Base-by-base conservation (phyloP, 768 basidiomycete species). In the Leccinum olivaceopallidum region DNA sequence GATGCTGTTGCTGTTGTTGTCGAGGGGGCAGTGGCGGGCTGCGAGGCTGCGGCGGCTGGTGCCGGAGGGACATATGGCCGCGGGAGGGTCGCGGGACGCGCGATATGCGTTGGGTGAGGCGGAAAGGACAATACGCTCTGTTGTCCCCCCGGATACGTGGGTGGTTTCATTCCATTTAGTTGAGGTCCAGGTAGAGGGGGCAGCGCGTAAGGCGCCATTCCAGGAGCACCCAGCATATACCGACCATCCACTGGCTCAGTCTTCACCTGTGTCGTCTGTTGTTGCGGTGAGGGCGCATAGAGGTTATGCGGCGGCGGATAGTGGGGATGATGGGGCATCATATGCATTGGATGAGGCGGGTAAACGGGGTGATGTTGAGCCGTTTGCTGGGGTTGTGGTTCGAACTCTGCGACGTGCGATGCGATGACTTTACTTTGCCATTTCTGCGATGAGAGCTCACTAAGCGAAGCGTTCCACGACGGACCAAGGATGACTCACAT, bases 321-420 rank as follows among this genome's bases (percentile, higher is more conserved):
- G 56, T 86, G 85, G n/a, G 82, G 79, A 68, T 77, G 79, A 67
- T 77, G 78, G 55, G 69, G 73, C 74, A 82, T 79, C 82, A 84
- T 82, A 61, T 84, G 85, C 73, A 87, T 83, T 20, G 84, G 80
- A 72, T 86, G 88, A 12, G 83, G 81, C 7, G 82, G 83, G 65
- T 84, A 85, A 52, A 80, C 76, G 60, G 83, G 80, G 49, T 83
- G 82, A 49, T 79, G 82, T 60, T 68, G 77, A 32, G 76, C 74
- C 1, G 78, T 76, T 30, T 81, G 82, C 49, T 79, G 81, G 4
- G 81, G 74, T 36, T 75, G 77, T 18, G 84, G 77, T 72, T 92
- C 91, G 73, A 97, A 98, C 66, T 98, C 94, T 55, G 97, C 97
- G 22, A 97, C 96, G 68, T 90, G 88, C 3, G 94, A 95, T n/a